Conservation (phyloP, 352 stramenopile species). For the Phytopythium oedochilum region DNA sequence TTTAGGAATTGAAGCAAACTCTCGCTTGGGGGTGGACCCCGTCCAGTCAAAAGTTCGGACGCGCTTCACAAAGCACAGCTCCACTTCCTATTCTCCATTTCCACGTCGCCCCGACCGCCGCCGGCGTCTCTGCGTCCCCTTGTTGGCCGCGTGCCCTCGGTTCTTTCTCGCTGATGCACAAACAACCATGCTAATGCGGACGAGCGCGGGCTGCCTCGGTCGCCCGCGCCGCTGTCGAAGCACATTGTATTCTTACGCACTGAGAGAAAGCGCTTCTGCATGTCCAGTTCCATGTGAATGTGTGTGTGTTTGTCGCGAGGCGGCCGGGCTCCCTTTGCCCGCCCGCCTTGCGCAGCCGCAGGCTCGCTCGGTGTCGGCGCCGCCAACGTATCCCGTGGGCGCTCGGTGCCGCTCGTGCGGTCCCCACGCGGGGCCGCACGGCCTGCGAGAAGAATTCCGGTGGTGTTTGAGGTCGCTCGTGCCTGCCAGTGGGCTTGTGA, state of each 20-base stretch:
- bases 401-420: constrained; percentile 6
- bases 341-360: constrained; percentile 17
- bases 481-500: constrained; percentile 57
- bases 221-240: constrained; percentile 43
- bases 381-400: constrained; percentile 2
- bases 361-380: constrained; percentile 58
- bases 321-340: too few relatives aligned
- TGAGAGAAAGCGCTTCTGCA: constrained; percentile 48
- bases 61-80: too few relatives aligned
- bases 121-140: too few relatives aligned
- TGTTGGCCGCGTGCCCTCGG: too few relatives aligned
- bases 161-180: constrained; percentile 47
- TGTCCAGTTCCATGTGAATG: neutral
- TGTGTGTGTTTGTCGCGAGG: neutral
- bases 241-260: constrained; percentile 70
- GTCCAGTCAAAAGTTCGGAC: too few relatives aligned
- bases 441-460: constrained; percentile 42
- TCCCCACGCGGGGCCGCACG: constrained; percentile 23
- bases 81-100: too few relatives aligned
- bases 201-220: constrained; percentile 14
- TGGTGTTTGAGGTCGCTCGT: constrained; percentile 79
- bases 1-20: too few relatives aligned
- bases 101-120: too few relatives aligned
- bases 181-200: constrained; percentile 85
- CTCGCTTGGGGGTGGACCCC: too few relatives aligned